These are phyloP conservation scores for Diaporthe destruens DNA, from an alignment of 2,329 filamentous ascomycete species.

Conservation along the genomic window DNA sequence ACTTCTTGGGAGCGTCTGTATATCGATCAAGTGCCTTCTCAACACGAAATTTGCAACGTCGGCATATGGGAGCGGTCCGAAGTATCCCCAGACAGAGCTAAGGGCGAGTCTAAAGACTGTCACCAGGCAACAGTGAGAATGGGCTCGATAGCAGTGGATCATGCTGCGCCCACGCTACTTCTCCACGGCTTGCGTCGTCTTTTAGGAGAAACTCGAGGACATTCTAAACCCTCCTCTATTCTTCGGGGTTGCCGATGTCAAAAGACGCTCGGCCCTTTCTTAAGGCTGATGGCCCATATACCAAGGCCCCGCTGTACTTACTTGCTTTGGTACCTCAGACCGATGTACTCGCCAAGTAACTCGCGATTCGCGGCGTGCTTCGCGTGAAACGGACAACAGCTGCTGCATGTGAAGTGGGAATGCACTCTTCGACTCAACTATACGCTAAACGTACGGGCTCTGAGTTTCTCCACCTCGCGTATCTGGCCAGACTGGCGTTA, in stretches of 20 bases:
- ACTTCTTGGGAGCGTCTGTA: neutral
- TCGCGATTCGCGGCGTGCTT: neutral
- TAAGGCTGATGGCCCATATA: neutral
- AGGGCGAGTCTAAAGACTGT: neutral
- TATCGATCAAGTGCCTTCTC: no score
- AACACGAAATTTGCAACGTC: neutral
- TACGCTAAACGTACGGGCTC: no score
- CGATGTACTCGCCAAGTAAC: neutral
- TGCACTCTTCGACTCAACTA: no score
- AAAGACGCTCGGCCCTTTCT: neutral
- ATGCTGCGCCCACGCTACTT: neutral
- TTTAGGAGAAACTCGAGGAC: neutral
- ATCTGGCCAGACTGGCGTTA: neutral
- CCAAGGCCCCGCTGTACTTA: neutral
- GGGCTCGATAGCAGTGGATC: neutral
- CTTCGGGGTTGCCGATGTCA: neutral
- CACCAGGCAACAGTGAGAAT: constrained; percentile 17
- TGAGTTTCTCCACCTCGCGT: neutral
- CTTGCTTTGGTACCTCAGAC: neutral
- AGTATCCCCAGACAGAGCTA: neutral
- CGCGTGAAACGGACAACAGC: neutral
- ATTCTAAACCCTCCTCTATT: neutral
- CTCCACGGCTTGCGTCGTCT: neutral
- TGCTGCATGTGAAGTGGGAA: neutral
- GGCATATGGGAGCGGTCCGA: neutral